Evolutionary conservation across 1,284 basidiomycete genomes (phyloP).

Genomic region (Cryptococcus sp.): DNA sequence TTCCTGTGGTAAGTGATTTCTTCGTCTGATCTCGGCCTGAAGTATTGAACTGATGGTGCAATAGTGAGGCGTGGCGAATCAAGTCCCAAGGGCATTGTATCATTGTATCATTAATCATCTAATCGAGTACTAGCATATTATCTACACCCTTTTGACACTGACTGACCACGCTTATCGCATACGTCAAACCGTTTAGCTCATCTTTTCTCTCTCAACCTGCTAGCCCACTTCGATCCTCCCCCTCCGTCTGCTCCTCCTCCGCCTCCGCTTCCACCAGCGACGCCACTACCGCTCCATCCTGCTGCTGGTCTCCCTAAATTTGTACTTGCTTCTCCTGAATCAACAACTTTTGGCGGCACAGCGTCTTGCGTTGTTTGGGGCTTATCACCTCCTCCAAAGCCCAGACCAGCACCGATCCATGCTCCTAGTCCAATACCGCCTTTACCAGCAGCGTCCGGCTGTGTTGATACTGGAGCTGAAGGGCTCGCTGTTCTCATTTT

Average conservation of each 20-base stretch:
- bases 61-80: background rate
- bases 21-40: background rate
- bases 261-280: background rate
- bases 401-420: background rate
- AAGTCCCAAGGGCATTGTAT: background rate
- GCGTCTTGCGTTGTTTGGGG: background rate
- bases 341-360: background rate
- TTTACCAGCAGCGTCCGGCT: too few species aligned
- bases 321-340: background rate
- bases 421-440: background rate
- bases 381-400: background rate
- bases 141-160: too few species aligned
- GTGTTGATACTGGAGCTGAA: background rate
- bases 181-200: background rate
- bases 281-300: background rate
- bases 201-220: conserved; percentile 13
- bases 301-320: too few species aligned
- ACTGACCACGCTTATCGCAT: too few species aligned
- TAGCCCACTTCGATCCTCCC: conserved; percentile 16
- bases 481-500: background rate
- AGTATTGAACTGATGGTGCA: background rate
- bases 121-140: background rate
- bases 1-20: background rate
- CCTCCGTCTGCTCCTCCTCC: background rate
- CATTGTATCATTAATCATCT: background rate